phyloP scores from a whole-genome alignment of 1,139 yeast genomes.

The Candida gigantensis region DNA sequence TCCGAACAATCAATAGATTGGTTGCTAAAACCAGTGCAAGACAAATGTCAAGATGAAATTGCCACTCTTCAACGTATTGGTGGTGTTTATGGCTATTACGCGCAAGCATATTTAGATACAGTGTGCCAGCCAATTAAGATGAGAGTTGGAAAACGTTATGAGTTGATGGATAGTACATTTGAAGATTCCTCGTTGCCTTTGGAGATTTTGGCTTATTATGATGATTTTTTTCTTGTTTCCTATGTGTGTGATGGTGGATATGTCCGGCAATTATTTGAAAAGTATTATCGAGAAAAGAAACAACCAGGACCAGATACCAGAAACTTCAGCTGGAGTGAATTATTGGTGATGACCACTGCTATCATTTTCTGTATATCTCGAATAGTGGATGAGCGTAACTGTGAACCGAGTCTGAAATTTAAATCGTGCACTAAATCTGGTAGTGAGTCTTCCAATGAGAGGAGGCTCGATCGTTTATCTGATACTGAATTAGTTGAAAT shows the following conservation, averaged over 20 bases:
- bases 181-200: conserved; percentile 6
- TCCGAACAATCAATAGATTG: conserved; percentile 34
- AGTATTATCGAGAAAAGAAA: conserved; percentile 5
- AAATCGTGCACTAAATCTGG: too few relatives aligned
- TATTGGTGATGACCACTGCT: conserved; percentile 10
- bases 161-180: conserved; percentile 11
- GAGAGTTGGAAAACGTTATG: conserved; percentile 8
- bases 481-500: conserved; percentile 21
- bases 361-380: conserved; percentile 9
- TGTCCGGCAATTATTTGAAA: conserved; percentile 8
- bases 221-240: conserved; percentile 8
- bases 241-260: conserved; percentile 10
- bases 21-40: conserved; percentile 20
- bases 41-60: conserved; percentile 15
- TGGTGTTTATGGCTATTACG: conserved; percentile 13
- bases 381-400: conserved; percentile 10
- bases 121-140: conserved; percentile 11
- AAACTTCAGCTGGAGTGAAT: conserved; percentile 11
- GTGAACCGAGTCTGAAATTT: too few relatives aligned
- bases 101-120: conserved; percentile 12
- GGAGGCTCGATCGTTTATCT: too few relatives aligned
- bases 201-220: conserved; percentile 10
- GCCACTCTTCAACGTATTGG: conserved; percentile 21
- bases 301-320: not conserved
- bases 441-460: too few relatives aligned